Evolutionary conservation across 495 filamentous ascomycete species (phyloP), one percentile per base, ranked within the genome.

Genomic region (Xylaria curta): DNA sequence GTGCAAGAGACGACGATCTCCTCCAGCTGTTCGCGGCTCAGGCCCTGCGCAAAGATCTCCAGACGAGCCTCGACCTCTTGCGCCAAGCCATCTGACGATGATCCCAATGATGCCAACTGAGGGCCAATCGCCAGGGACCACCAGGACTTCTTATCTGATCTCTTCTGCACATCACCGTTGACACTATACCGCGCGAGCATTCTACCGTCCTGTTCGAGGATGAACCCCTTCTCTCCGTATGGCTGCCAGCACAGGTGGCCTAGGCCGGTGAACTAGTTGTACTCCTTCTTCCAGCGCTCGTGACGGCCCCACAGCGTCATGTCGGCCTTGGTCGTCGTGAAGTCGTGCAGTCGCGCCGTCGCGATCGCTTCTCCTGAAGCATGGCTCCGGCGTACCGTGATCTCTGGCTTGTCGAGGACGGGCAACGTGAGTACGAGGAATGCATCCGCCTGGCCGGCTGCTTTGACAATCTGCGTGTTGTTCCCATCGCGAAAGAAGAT

Each of bases 261-360:
- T 4, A 38, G 64, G 2, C 64, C 46, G 3, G 64, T 36, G 64
- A 66, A 51, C 5, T 46, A 66, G 46, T 36, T 19, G 46, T 66
- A 66, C 15, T 54, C 44, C 15, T 66, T 54, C 28, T 66, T 66
- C 28, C 44, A 66, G 5, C 64, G 46, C 17, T 51, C 46, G 38
- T 33, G 26, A 13, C 49, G 64, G 26, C 64, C 46, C 46, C 44
- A 66, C 33, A 66, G 24, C 46, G 46, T 66, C 64, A 66, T 66
- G 28, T 66, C 64, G 7, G 46, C 44, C 21, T 66, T 66, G 46
- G 12, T 51, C 28, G 64, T 66, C 3, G 64, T 54, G 46, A 53
- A 36, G 10, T 36, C 46, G 38, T 66, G 64, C 17, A 66, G 33
- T 24, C 15, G 21, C 21, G 44, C 64, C 8, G 64, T 51, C 28